phyloP scores from a whole-genome alignment of 2,329 filamentous ascomycete genomes.

The Sporothrix curviconia region DNA sequence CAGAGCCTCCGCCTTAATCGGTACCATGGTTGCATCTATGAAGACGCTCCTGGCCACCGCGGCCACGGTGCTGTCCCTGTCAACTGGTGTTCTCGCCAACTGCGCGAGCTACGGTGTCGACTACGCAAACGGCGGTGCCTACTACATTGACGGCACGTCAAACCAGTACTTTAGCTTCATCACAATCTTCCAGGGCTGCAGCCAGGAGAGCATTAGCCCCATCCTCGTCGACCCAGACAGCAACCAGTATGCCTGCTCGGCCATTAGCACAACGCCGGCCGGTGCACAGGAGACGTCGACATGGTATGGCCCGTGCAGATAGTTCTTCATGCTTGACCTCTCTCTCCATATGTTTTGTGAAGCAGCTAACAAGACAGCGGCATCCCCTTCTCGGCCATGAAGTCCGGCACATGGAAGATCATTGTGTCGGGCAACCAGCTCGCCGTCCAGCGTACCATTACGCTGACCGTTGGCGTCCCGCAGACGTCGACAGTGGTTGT shows the following conservation, averaged over 20 bases:
- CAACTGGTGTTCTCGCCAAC: slow-evolving; percentile 20
- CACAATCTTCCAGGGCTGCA: slow-evolving; percentile 33
- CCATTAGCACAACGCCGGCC: slow-evolving; percentile 29
- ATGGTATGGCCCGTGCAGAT: slow-evolving; percentile 27
- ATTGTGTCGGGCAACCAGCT: slow-evolving; percentile 31
- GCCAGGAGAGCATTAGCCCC: slow-evolving; percentile 29
- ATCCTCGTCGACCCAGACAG: slow-evolving; percentile 29
- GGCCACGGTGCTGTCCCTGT: slow-evolving; percentile 19
- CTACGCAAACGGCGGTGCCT: slow-evolving; percentile 33
- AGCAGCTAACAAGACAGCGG: slow-evolving; percentile 21
- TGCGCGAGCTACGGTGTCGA: slow-evolving; percentile 34
- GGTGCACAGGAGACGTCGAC: slow-evolving; percentile 31
- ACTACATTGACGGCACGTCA: slow-evolving; percentile 33
- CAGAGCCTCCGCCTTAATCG: neutral
- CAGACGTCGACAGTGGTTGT: slow-evolving; percentile 30
- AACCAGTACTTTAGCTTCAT: slow-evolving; percentile 34
- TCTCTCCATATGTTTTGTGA: neutral
- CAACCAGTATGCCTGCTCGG: slow-evolving; percentile 31
- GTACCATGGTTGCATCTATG: slow-evolving; percentile 20
- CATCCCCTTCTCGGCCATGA: slow-evolving; percentile 33
- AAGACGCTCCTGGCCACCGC: slow-evolving; percentile 20
- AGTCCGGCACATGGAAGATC: slow-evolving; percentile 32
- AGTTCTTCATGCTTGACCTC: neutral
- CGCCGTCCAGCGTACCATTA: slow-evolving; percentile 31
- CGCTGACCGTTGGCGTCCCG: slow-evolving; percentile 28